Evolutionary conservation across 495 filamentous ascomycete genomes (phyloP).

Genomic region (Pseudomonodictys pantanalensis): DNA sequence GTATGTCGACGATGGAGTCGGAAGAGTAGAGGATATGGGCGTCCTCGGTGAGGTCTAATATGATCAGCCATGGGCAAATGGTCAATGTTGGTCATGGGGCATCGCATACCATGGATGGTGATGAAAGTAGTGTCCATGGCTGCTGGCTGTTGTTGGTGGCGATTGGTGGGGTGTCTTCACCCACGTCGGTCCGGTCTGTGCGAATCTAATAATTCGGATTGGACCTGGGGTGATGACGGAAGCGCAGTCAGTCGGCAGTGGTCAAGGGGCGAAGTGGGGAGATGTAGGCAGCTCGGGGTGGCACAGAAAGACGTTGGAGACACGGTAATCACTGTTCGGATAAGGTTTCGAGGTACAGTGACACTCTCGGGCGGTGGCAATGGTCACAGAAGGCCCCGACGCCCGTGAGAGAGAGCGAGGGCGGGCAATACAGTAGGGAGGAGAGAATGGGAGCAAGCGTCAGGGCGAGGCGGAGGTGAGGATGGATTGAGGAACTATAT

Average conservation of each 20-base stretch:
- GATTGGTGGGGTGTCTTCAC: neutral
- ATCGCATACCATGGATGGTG: slow-evolving; percentile 82
- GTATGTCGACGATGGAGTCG: slow-evolving; percentile 75
- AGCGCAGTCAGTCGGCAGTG: neutral
- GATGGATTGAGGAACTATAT: too few species aligned
- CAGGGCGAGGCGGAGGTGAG: neutral
- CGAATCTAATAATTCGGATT: slow-evolving; percentile 35
- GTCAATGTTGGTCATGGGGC: neutral
- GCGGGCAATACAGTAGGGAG: neutral
- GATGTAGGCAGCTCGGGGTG: slow-evolving; percentile 6
- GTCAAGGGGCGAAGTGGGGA: neutral
- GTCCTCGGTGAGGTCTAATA: slow-evolving; percentile 66
- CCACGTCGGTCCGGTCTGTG: slow-evolving; percentile 1
- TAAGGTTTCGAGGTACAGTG: slow-evolving; percentile 12
- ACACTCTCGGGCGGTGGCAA: neutral
- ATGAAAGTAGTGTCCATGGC: slow-evolving; percentile 81
- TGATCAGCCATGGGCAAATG: slow-evolving; percentile 24
- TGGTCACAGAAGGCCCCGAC: neutral
- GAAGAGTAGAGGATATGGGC: slow-evolving; percentile 82
- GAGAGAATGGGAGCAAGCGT: neutral
- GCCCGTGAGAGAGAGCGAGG: neutral
- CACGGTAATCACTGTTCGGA: slow-evolving; percentile 3
- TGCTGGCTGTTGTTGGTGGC: neutral
- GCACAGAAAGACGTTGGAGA: slow-evolving; percentile 3
- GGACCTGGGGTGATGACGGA: slow-evolving; percentile 22